Conservation (phyloP, 1,284 basidiomycete species). For the Moesziomyces globuligerus region DNA sequence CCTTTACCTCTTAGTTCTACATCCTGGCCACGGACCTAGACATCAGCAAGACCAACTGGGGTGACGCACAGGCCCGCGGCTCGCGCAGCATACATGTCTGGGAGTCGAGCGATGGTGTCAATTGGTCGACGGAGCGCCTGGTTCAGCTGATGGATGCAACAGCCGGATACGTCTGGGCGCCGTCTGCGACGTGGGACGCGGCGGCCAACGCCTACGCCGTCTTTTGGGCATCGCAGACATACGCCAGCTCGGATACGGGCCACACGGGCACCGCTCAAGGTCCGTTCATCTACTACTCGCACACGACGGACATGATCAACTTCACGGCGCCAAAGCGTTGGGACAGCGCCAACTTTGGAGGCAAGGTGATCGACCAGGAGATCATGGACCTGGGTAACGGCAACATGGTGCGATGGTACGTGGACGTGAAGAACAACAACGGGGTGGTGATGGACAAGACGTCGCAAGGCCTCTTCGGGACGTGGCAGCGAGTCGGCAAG, state of each 20-base stretch:
- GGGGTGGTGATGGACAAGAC: slow-evolving; percentile 36
- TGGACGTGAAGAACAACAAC: slow-evolving; percentile 11
- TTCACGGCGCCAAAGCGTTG: slow-evolving; percentile 18
- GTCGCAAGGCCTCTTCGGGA: slow-evolving; percentile 15
- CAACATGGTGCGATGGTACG: slow-evolving; percentile 29
- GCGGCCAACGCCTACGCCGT: slow-evolving; percentile 25
- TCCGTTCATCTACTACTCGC: slow-evolving; percentile 28
- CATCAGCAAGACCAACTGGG: slow-evolving; percentile 32
- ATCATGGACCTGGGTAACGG: slow-evolving; percentile 20
- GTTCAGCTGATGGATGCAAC: slow-evolving; percentile 17
- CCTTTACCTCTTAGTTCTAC: slow-evolving; percentile 23
- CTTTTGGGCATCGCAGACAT: slow-evolving; percentile 29
- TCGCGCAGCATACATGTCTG: slow-evolving; percentile 27
- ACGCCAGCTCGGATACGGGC: slow-evolving; percentile 15
- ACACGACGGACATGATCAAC: slow-evolving; percentile 26
- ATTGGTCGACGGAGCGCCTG: slow-evolving; percentile 17
- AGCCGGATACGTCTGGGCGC: slow-evolving; percentile 31
- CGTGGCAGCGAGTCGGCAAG: slow-evolving; percentile 29
- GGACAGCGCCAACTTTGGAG: slow-evolving; percentile 29
- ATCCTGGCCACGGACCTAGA: slow-evolving; percentile 28
- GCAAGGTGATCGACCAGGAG: slow-evolving; percentile 32
- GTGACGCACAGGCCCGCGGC: slow-evolving; percentile 29
- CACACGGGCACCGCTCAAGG: slow-evolving; percentile 16
- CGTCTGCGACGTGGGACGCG: slow-evolving; percentile 26
- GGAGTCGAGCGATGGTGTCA: slow-evolving; percentile 26